Evolutionary conservation across 257 asterid genomes (phyloP).

Genomic region (Verbena officinalis): DNA sequence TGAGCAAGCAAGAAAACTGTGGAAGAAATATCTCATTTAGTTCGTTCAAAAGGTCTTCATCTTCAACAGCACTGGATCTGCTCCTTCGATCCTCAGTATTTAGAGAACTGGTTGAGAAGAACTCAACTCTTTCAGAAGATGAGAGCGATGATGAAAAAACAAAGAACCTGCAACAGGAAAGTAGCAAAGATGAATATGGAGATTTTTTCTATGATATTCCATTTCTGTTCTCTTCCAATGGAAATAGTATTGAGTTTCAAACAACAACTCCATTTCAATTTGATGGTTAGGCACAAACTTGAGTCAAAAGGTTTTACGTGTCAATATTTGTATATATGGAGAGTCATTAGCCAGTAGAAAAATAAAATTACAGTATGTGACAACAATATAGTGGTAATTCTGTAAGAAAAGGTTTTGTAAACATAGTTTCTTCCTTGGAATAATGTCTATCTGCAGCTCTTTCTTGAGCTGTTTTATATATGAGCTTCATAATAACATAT

Average conservation of each 20-base stretch:
- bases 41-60: neutral
- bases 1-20: neutral
- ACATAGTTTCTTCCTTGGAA: neutral
- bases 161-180: slow-evolving; percentile 2
- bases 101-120: neutral
- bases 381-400: neutral
- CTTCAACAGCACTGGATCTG: slow-evolving; percentile 5
- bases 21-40: neutral
- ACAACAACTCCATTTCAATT: slow-evolving; percentile 35
- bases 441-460: slow-evolving; percentile 8
- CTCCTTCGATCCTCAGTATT: neutral
- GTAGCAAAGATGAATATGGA: neutral
- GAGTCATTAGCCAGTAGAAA: neutral
- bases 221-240: slow-evolving; percentile 21
- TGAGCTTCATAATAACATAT: neutral
- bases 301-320: slow-evolving; percentile 3
- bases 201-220: slow-evolving; percentile 23
- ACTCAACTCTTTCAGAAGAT: slow-evolving; percentile 1
- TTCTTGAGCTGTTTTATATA: neutral
- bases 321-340: slow-evolving; percentile 27
- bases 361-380: neutral
- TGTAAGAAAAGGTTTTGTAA: slow-evolving; percentile 10
- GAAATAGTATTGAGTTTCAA: slow-evolving; percentile 43
- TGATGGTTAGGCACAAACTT: slow-evolving; percentile 24
- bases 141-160: neutral